phyloP scores from a whole-genome alignment of 1,284 basidiomycete genomes.

The Malassezia sp. region DNA sequence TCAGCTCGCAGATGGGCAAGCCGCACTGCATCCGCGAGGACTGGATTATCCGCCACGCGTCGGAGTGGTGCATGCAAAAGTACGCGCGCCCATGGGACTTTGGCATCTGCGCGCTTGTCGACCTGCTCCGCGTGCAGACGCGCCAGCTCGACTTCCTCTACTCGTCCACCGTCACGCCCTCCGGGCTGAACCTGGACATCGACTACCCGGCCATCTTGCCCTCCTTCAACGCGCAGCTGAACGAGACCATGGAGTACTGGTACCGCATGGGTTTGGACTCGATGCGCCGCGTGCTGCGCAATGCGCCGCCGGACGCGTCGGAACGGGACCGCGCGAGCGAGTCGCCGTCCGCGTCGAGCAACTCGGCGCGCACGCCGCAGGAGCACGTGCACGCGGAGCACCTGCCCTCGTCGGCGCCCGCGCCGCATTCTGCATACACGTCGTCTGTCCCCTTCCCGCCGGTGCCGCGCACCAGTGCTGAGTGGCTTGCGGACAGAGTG shows the following conservation, averaged over 20 bases:
- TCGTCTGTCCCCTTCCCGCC: too few relatives aligned
- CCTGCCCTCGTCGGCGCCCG: not conserved
- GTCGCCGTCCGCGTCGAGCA: not conserved
- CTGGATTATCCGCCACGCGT: slow-evolving; percentile 65
- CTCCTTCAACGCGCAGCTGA: slow-evolving; percentile 68
- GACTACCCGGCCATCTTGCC: slow-evolving; percentile 75
- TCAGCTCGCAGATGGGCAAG: slow-evolving; percentile 82
- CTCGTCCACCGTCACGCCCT: slow-evolving; percentile 65
- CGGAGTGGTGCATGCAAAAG: slow-evolving; percentile 54
- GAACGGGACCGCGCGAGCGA: too few relatives aligned
- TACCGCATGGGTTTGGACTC: slow-evolving; percentile 15
- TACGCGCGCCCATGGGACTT: slow-evolving; percentile 40
- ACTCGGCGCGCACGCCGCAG: not conserved
- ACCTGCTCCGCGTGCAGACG: slow-evolving; percentile 50
- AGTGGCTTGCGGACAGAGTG: slow-evolving; percentile 8
- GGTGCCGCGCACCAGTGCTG: not conserved
- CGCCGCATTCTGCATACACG: too few relatives aligned
- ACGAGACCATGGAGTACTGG: slow-evolving; percentile 49
- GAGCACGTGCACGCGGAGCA: not conserved
- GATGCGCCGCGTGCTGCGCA: not conserved
- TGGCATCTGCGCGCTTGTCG: slow-evolving; percentile 32
- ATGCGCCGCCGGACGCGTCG: too few relatives aligned
- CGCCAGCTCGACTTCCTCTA: slow-evolving; percentile 81
- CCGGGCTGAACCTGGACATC: slow-evolving; percentile 72
- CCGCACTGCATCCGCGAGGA: slow-evolving; percentile 77